Conservation (phyloP, 768 basidiomycete genomes). For the Phaffia australis region DNA sequence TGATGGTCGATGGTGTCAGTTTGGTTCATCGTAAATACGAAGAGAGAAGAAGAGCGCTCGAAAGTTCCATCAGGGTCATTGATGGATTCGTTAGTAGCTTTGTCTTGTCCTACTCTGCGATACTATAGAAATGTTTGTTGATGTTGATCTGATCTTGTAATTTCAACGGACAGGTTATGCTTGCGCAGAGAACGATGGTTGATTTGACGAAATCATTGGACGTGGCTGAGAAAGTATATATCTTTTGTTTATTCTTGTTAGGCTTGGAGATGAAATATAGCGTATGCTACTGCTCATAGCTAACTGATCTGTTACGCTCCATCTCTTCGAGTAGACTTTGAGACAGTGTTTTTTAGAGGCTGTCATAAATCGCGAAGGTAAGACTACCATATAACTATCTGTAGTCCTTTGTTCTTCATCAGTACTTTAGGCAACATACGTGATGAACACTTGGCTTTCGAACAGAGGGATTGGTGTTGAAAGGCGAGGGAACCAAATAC, state of each 20-base stretch:
- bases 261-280: too few species aligned
- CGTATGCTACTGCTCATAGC: too few species aligned
- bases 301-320: too few species aligned
- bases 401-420: too few species aligned
- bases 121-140: too few species aligned
- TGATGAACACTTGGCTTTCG: neutral
- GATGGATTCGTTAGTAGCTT: constrained; percentile 46
- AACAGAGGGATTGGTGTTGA: constrained; percentile 54
- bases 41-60: constrained; percentile 52
- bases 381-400: too few species aligned
- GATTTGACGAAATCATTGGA: constrained; percentile 36
- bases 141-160: neutral
- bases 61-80: constrained; percentile 47
- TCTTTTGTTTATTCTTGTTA: too few species aligned
- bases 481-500: constrained; percentile 59
- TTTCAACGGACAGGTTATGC: constrained; percentile 27
- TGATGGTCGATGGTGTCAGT: constrained; percentile 55
- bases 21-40: constrained; percentile 51
- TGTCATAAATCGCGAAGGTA: too few species aligned
- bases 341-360: too few species aligned
- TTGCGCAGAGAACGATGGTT: constrained; percentile 51
- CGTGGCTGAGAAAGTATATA: constrained; percentile 24
- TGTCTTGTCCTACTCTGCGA: too few species aligned
- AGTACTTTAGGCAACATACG: neutral
- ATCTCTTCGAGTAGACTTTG: too few species aligned